Conservation (phyloP, 495 filamentous ascomycete genomes). For the Podospora pseudoanserina region DNA sequence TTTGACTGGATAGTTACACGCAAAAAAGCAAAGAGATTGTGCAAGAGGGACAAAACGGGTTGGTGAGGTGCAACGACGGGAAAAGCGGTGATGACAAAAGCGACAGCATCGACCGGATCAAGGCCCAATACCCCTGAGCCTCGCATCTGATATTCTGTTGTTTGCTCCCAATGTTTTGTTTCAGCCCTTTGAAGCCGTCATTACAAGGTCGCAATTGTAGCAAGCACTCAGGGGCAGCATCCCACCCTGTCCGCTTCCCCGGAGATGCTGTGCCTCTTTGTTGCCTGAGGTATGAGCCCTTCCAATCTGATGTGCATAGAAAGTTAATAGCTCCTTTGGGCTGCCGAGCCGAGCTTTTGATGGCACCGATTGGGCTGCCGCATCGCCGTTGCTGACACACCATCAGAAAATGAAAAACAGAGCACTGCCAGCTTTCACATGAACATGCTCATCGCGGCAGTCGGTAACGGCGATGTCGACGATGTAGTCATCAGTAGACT, state of each 20-base stretch:
- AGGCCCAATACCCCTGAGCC: not conserved
- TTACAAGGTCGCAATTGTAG: conserved; percentile 3
- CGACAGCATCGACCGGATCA: not conserved
- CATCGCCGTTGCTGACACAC: not conserved
- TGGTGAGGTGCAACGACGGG: not conserved
- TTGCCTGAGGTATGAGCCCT: not conserved
- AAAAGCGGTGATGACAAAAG: not conserved
- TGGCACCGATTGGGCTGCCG: not conserved
- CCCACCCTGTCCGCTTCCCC: conserved; percentile 10
- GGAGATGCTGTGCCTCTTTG: conserved; percentile 6
- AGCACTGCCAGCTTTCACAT: not conserved
- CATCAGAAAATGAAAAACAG: not conserved
- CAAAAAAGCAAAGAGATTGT: not conserved
- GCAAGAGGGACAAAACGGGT: not conserved
- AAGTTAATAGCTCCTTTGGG: not conserved
- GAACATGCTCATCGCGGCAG: not conserved
- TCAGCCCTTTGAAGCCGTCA: conserved; percentile 4
- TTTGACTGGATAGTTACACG: not conserved
- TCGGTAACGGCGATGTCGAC: not conserved
- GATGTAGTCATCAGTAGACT: not conserved
- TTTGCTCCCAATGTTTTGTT: conserved; percentile 5
- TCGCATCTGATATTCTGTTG: not conserved
- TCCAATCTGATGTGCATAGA: not conserved
- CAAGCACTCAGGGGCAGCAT: conserved; percentile 8
- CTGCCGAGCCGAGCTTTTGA: not conserved